Evolutionary conservation across 2,329 filamentous ascomycete genomes (phyloP).

Genomic region (Aureobasidium sp.): DNA sequence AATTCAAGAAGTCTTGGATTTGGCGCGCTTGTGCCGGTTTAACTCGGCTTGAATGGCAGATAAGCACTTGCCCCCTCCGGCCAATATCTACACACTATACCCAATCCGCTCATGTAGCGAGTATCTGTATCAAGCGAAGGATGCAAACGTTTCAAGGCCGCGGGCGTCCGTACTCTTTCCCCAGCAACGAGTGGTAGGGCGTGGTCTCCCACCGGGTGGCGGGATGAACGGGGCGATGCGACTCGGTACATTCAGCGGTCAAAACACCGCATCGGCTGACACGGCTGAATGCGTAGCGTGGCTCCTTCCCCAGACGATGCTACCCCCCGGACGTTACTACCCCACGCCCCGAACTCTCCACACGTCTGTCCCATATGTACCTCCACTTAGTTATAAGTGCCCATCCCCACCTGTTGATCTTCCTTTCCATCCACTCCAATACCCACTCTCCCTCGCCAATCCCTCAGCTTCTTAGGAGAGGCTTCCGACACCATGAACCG

Average conservation of each 20-base stretch:
- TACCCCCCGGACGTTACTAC: conserved; percentile 2
- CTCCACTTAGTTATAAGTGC: background rate
- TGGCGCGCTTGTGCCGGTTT: background rate
- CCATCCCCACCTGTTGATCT: background rate
- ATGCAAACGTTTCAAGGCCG: background rate
- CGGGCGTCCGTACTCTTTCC: background rate
- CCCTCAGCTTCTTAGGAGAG: background rate
- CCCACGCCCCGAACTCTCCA: background rate
- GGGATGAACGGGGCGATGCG: background rate
- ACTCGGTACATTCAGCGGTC: background rate
- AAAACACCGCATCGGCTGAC: background rate
- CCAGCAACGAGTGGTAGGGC: background rate
- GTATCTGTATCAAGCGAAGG: background rate
- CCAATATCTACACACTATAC: background rate
- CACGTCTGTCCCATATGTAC: background rate
- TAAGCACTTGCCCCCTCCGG: background rate
- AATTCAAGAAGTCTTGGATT: background rate
- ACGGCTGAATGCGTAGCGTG: conserved; percentile 5
- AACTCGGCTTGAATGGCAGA: background rate
- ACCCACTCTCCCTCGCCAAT: background rate
- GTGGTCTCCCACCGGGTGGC: conserved; percentile 3
- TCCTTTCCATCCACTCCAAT: background rate
- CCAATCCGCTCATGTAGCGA: background rate
- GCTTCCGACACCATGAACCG: background rate
- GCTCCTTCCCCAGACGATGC: background rate